These are phyloP conservation scores for Athelia psychrophila DNA, from an alignment of 1,284 basidiomycete species.

Conservation along the genomic window DNA sequence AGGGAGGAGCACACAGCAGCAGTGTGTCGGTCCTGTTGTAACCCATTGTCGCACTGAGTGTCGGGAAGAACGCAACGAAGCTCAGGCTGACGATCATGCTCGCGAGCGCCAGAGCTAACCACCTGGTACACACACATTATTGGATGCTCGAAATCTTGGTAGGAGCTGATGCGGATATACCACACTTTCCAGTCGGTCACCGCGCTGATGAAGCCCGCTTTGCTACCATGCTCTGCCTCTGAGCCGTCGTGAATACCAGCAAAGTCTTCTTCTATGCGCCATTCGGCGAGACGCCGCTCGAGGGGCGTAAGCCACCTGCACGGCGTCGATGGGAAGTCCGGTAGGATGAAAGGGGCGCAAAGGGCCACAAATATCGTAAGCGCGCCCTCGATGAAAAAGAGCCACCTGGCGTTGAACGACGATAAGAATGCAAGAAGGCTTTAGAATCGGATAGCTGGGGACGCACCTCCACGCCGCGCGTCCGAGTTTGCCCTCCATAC, in stretches of 20 bases:
- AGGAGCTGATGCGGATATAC: too few species aligned
- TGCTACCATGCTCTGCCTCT: constrained; percentile 26
- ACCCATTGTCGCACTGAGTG: constrained; percentile 65
- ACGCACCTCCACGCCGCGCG: constrained; percentile 71
- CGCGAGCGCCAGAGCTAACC: constrained; percentile 43
- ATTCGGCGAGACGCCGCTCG: constrained; percentile 65
- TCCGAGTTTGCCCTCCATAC: constrained; percentile 70
- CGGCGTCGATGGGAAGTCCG: constrained; percentile 69
- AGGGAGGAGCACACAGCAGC: constrained; percentile 76
- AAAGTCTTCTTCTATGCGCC: constrained; percentile 70
- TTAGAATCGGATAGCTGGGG: background rate
- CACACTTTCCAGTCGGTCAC: constrained; percentile 73
- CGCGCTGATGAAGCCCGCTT: constrained; percentile 51
- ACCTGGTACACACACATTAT: too few species aligned
- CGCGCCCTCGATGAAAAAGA: constrained; percentile 75
- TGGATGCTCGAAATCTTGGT: too few species aligned
- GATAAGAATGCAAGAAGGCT: too few species aligned
- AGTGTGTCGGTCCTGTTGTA: constrained; percentile 64
- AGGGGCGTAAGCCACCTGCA: constrained; percentile 55
- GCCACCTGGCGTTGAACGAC: constrained; percentile 61
- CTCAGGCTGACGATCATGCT: constrained; percentile 56
- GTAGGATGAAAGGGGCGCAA: constrained; percentile 64
- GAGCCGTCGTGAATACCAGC: constrained; percentile 46
- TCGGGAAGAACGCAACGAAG: constrained; percentile 73
- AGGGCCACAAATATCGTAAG: constrained; percentile 64